Evolutionary conservation across 2,329 filamentous ascomycete species (phyloP).

Genomic region (Cercospora beticola): DNA sequence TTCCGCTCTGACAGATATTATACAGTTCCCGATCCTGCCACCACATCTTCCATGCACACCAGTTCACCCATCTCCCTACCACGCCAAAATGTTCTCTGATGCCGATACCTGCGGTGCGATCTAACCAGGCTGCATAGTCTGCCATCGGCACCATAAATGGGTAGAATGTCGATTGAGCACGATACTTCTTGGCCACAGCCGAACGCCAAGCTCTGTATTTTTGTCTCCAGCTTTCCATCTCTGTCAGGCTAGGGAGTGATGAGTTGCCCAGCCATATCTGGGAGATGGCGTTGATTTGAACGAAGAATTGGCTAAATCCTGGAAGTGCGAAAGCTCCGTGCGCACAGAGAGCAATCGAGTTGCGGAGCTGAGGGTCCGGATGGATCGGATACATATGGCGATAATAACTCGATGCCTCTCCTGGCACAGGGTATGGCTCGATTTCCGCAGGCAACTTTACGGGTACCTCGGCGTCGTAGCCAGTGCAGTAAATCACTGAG

Average conservation of each 20-base stretch:
- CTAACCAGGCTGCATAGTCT: constrained; percentile 35
- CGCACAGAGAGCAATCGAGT: constrained; percentile 38
- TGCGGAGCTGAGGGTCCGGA: constrained; percentile 22
- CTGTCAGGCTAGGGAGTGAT: constrained; percentile 27
- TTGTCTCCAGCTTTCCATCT: constrained; percentile 33
- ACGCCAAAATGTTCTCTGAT: constrained; percentile 37
- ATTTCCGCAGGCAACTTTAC: constrained; percentile 14
- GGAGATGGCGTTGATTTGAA: constrained; percentile 35
- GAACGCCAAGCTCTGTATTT: constrained; percentile 22
- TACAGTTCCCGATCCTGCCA: constrained; percentile 37
- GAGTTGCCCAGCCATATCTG: constrained; percentile 37
- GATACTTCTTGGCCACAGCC: constrained; percentile 18
- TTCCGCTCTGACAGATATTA: constrained; percentile 36
- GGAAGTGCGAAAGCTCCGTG: constrained; percentile 26
- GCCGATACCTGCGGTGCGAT: constrained; percentile 37
- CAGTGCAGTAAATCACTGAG: constrained; percentile 41
- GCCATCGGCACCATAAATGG: constrained; percentile 26
- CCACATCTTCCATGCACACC: constrained; percentile 40
- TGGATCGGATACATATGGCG: constrained; percentile 37
- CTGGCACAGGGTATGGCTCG: constrained; percentile 12
- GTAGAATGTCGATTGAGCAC: constrained; percentile 27
- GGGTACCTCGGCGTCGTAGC: constrained; percentile 34
- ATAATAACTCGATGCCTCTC: constrained; percentile 29
- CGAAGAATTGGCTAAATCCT: constrained; percentile 35
- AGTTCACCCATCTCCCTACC: constrained; percentile 23